Evolutionary conservation across 2,329 filamentous ascomycete species (phyloP).

Genomic region (Waltergamsia citrina): DNA sequence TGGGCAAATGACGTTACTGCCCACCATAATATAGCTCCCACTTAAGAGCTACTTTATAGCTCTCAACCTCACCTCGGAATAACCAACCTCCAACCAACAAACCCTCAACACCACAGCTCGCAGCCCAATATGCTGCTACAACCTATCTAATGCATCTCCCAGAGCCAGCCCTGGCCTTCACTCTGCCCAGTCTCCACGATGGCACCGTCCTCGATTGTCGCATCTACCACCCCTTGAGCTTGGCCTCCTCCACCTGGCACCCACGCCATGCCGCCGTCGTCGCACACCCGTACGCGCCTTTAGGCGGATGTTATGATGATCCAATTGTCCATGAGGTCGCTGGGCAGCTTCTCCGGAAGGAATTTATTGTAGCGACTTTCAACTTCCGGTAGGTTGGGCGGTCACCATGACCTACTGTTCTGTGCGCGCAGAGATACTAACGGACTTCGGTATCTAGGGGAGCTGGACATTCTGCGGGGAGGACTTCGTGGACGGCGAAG

Average conservation of each 20-base stretch:
- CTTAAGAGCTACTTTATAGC: no score
- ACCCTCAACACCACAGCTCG: no score
- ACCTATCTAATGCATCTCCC: conserved; percentile 44
- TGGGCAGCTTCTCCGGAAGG: conserved; percentile 53
- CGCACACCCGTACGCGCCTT: conserved; percentile 82
- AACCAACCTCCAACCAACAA: background rate
- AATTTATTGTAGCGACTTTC: conserved; percentile 76
- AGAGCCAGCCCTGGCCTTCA: conserved; percentile 54
- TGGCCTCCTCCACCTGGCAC: conserved; percentile 27
- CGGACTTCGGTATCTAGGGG: conserved; percentile 44
- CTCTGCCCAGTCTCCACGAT: conserved; percentile 79
- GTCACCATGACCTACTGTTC: no score
- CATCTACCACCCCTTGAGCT: conserved; percentile 57
- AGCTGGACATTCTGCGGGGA: conserved; percentile 62
- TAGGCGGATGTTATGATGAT: conserved; percentile 83
- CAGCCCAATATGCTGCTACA: conserved; percentile 7
- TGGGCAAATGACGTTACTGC: no score
- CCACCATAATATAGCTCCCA: no score
- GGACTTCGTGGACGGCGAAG: conserved; percentile 79
- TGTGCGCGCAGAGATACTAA: no score
- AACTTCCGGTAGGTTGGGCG: conserved; percentile 82
- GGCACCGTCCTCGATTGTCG: conserved; percentile 68
- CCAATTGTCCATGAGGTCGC: conserved; percentile 61
- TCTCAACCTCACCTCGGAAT: background rate
- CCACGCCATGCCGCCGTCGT: conserved; percentile 50